Conservation (phyloP, 768 basidiomycete species). For the Collybia sp. region DNA sequence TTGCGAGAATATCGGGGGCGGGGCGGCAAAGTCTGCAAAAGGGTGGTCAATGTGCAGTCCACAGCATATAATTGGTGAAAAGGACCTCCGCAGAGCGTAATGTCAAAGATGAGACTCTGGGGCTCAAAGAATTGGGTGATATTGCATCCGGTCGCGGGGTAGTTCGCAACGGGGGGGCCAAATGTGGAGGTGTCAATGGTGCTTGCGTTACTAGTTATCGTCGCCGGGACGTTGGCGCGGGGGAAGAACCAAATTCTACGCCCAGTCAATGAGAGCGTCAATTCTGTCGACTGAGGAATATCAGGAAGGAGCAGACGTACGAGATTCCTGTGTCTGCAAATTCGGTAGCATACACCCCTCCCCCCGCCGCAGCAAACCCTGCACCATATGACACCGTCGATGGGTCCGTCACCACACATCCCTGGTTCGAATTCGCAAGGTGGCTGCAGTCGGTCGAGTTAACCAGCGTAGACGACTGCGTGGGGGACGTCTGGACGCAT, state of each 20-base stretch:
- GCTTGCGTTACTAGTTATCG: slow-evolving; percentile 43
- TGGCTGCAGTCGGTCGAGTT: slow-evolving; percentile 59
- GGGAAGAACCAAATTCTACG: slow-evolving; percentile 62
- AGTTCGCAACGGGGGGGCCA: slow-evolving; percentile 68
- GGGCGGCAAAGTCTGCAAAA: slow-evolving; percentile 43
- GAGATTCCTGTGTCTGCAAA: slow-evolving; percentile 61
- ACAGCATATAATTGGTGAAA: slow-evolving; percentile 1
- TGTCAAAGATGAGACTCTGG: slow-evolving; percentile 69
- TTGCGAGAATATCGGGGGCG: slow-evolving; percentile 43
- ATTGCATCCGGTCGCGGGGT: slow-evolving; percentile 53
- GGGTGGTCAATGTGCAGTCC: slow-evolving; percentile 7
- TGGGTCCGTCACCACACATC: slow-evolving; percentile 60
- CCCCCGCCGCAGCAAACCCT: slow-evolving; percentile 59
- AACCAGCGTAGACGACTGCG: slow-evolving; percentile 46
- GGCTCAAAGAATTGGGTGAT: slow-evolving; percentile 50
- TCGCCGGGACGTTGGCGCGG: slow-evolving; percentile 41
- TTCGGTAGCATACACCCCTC: slow-evolving; percentile 76
- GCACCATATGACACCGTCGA: slow-evolving; percentile 56
- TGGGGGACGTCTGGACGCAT: slow-evolving; percentile 46
- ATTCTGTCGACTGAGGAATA: neutral
- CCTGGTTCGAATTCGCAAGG: slow-evolving; percentile 48
- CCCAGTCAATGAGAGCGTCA: too few relatives aligned
- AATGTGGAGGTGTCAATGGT: slow-evolving; percentile 50
- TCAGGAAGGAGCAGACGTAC: slow-evolving; percentile 28
- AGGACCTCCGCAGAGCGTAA: slow-evolving; percentile 63